A percentile compares a stretch with the other conserved stretches of the same genome.
These are phyloP conservation scores for Triticum dicoccoides DNA, from an alignment of 176 grass and related monocot species.

Conservation along the genomic window DNA sequence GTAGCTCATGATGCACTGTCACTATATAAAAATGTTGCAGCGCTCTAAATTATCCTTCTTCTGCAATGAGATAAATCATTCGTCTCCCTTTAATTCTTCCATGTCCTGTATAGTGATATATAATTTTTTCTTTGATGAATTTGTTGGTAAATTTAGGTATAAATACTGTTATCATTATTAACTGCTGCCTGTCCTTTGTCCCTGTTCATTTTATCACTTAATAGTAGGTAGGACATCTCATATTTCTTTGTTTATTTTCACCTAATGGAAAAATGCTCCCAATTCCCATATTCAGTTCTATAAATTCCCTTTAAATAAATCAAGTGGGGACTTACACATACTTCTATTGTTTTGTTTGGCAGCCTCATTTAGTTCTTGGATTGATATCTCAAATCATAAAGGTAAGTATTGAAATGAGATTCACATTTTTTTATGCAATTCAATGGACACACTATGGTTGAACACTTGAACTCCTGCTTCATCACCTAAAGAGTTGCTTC, in stretches of 20 bases:
- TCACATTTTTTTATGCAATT: conserved; percentile 20
- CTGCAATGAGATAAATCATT: not conserved
- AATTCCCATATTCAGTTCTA: conserved; percentile 6
- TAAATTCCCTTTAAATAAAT: not conserved
- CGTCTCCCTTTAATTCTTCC: not conserved
- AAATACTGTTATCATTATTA: not conserved
- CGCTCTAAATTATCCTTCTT: not conserved
- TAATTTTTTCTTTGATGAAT: not conserved
- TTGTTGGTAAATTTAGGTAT: not conserved
- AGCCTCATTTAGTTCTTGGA: conserved; percentile 98
- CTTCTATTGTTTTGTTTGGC: conserved; percentile 36
- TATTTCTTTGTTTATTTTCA: conserved; percentile 4
- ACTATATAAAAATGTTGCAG: not conserved
- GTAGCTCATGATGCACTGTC: not conserved
- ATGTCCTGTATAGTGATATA: not conserved
- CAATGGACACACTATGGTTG: not conserved
- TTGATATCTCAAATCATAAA: conserved; percentile 99
- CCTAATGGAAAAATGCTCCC: not conserved
- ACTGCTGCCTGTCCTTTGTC: conserved; percentile 8
- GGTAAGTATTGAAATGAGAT: conserved; percentile 41
- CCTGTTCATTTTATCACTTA: not conserved
- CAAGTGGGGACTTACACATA: conserved; percentile 4
- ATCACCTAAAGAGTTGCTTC: conserved; percentile 9
- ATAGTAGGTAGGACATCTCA: not conserved
- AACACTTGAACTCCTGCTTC: conserved; percentile 2